phyloP scores from a whole-genome alignment of 75 land plant genomes.

The Azolla pinnata region DNA sequence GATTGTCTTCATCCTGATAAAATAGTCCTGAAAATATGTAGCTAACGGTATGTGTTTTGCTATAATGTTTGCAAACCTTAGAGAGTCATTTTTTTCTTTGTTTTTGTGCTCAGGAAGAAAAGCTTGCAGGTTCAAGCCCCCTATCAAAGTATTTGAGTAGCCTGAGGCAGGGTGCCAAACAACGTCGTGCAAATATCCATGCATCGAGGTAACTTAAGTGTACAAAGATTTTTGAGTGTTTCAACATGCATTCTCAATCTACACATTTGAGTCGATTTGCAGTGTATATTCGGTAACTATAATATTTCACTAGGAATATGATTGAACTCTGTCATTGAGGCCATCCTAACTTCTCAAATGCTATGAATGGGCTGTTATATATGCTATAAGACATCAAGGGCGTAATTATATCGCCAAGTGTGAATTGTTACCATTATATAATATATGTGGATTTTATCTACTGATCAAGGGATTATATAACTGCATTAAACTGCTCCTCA shows the following conservation, averaged over 20 bases:
- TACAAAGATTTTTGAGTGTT: not conserved
- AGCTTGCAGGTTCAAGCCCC: slow-evolving; percentile 50
- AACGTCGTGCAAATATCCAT: slow-evolving; percentile 40
- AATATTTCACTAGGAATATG: not conserved
- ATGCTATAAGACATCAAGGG: too few species aligned
- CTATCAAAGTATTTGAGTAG: slow-evolving; percentile 42
- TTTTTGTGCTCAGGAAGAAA: slow-evolving; percentile 48
- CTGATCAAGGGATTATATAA: too few species aligned
- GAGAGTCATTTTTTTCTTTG: slow-evolving; percentile 2
- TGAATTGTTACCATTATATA: too few species aligned
- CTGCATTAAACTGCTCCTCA: too few species aligned
- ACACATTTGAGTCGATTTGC: too few species aligned
- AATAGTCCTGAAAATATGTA: too few species aligned
- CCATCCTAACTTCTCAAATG: too few species aligned
- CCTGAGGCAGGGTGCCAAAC: slow-evolving; percentile 46
- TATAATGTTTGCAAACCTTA: not conserved
- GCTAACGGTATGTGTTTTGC: too few species aligned
- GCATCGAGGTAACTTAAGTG: slow-evolving; percentile 45
- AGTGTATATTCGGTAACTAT: not conserved
- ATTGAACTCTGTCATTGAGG: not conserved
- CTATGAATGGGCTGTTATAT: too few species aligned
- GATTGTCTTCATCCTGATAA: too few species aligned
- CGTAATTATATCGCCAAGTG: too few species aligned
- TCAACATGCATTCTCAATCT: not conserved
- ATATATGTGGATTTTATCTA: too few species aligned